Evolutionary conservation across 2,329 filamentous ascomycete species (phyloP), one percentile per base, ranked within the genome.

Genomic region (Seiridium cupressi): DNA sequence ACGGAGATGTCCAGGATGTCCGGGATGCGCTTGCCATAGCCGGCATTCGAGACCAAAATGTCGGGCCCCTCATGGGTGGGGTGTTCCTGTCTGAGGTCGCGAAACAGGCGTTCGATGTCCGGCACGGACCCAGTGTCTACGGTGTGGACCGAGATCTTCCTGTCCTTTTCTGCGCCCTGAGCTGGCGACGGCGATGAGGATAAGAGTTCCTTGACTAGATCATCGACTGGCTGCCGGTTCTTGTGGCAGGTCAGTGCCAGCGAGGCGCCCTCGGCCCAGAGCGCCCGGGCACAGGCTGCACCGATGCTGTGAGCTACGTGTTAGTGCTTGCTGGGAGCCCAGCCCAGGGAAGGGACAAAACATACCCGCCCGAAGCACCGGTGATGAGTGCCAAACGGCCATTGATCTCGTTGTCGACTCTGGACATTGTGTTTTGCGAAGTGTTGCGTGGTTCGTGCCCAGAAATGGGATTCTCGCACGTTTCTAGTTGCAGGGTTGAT

Each of bases 1-100:
- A 89, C 70, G 5, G 80, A 77, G 62, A 89, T 88, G 60, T 89
- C 86, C 67, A 80, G 76, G 53, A 86, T 78, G 53, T 76, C 70
- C 3, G 74, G 74, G 60, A 87, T 82, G n/a, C 86, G 79, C 68
- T 86, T 86, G 46, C 87, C 87, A 64, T 88, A 81, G 0, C 87
- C 88, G 1, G 88, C 88, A 66, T 91, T 91, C 8, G 83, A 84
- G 34, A 91, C 72, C 3, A 90, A 75, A 31, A 91, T 89, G 66
- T 89, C 84, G 0, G 85, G 84, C 2, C 78, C 77, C 4, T 67
- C 56, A 59, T 82, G 77, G 49, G 31, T 35, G 10, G 9, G 31
- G 68, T 89, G 85, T 55, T 81, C 68, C 1, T 73, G 67, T 53
- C 79, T 73, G 48, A 89, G 82, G 59, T 86, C 79, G 11, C 75